phyloP scores from a whole-genome alignment of 1,284 basidiomycete species.

The Testicularia cyperi region DNA sequence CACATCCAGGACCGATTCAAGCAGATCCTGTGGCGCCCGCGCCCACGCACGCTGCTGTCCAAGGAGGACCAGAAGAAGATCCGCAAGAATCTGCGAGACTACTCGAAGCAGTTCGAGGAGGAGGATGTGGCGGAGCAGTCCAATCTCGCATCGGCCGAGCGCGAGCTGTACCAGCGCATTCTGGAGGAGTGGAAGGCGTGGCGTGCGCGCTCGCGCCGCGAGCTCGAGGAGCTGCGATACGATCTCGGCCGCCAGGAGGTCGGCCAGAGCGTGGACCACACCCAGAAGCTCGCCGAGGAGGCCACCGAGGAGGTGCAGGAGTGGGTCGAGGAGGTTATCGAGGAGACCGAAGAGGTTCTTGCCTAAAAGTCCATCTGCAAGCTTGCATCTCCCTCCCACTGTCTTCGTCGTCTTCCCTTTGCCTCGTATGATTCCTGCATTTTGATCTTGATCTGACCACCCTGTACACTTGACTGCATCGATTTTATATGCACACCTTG shows the following conservation, averaged over 20 bases:
- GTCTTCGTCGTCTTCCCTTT: too few species aligned
- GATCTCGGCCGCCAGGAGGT: constrained; percentile 38
- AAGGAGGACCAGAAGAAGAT: constrained; percentile 88
- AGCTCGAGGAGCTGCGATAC: constrained; percentile 40
- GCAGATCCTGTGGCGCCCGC: constrained; percentile 97
- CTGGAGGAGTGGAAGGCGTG: constrained; percentile 99
- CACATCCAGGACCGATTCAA: constrained; percentile 92
- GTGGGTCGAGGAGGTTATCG: constrained; percentile 60
- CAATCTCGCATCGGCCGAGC: constrained; percentile 87
- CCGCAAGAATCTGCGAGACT: constrained; percentile 87
- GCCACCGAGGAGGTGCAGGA: constrained; percentile 58
- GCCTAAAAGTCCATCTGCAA: constrained; percentile 4
- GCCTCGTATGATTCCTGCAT: too few species aligned
- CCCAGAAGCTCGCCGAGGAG: constrained; percentile 50
- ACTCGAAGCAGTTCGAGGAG: constrained; percentile 89
- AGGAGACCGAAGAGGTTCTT: constrained; percentile 58
- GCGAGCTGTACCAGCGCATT: constrained; percentile 84
- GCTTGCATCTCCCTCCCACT: neutral
- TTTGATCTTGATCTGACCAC: too few species aligned
- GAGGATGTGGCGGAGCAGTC: constrained; percentile 94
- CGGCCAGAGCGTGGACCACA: constrained; percentile 36
- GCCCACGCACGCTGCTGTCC: constrained; percentile 80
- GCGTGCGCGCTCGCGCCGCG: constrained; percentile 62
- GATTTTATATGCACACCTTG: too few species aligned
- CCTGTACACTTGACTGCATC: too few species aligned